phyloP scores from a whole-genome alignment of 2,329 filamentous ascomycete species.

The Salinomyces thailandicus region DNA sequence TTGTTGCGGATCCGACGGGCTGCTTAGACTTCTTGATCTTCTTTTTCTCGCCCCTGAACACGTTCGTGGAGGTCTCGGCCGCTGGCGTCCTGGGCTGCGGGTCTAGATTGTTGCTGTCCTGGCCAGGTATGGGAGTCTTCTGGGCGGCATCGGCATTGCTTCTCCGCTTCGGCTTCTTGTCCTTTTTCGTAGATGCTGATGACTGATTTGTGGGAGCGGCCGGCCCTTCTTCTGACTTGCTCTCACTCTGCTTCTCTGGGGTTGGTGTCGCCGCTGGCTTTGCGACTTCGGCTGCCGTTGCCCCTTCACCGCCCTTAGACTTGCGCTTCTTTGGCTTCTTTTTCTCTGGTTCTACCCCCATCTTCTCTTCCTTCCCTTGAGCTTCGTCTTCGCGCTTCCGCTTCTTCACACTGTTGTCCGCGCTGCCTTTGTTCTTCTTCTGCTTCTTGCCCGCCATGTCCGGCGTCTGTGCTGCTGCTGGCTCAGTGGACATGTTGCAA shows the following conservation, averaged over 20 bases:
- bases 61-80: neutral
- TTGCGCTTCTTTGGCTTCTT: slow-evolving; percentile 15
- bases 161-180: neutral
- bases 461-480: slow-evolving; percentile 6
- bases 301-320: neutral
- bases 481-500: slow-evolving; percentile 13
- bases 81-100: neutral
- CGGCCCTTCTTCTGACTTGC: neutral
- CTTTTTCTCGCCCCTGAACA: slow-evolving; percentile 1
- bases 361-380: neutral
- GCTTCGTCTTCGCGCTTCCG: slow-evolving; percentile 5
- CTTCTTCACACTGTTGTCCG: slow-evolving; percentile 19
- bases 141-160: neutral
- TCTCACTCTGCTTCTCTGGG: neutral
- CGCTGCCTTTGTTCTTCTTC: slow-evolving; percentile 33
- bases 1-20: slow-evolving; percentile 2
- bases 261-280: neutral
- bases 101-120: neutral
- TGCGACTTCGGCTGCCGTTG: neutral
- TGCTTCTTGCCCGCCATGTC: slow-evolving; percentile 22
- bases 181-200: neutral
- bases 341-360: slow-evolving; percentile 4
- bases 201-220: neutral
- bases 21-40: slow-evolving; percentile 7
- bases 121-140: neutral